Conservation (phyloP, 2,329 filamentous ascomycete genomes). For the Sclerotinia trifoliorum region DNA sequence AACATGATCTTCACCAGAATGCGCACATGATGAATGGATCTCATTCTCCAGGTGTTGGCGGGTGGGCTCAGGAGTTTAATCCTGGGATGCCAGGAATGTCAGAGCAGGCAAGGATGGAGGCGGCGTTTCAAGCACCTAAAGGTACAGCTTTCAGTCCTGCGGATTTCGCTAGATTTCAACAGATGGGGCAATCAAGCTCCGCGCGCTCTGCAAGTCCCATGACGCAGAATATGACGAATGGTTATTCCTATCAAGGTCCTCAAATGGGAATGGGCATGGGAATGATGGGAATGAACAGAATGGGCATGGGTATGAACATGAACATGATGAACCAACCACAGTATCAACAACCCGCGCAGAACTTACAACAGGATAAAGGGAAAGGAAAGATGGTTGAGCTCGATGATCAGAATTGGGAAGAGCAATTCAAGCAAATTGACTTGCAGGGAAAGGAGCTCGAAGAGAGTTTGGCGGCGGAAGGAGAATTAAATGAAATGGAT, state of each 20-base stretch:
- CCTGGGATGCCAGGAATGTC: constrained; percentile 51
- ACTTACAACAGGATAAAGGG: constrained; percentile 59
- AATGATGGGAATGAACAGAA: constrained; percentile 58
- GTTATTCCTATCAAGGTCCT: constrained; percentile 56
- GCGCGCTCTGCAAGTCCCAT: constrained; percentile 60
- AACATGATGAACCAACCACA: constrained; percentile 46
- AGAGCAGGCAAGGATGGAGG: constrained; percentile 66
- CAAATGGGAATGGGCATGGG: constrained; percentile 48
- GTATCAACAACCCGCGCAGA: constrained; percentile 43
- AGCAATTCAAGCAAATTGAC: constrained; percentile 89
- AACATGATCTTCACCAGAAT: constrained; percentile 37
- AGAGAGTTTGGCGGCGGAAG: constrained; percentile 40
- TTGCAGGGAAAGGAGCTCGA: constrained; percentile 53
- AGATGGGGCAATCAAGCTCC: constrained; percentile 57
- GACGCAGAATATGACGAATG: constrained; percentile 46
- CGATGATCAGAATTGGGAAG: constrained; percentile 92
- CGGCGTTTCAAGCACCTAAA: constrained; percentile 60
- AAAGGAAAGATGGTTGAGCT: constrained; percentile 95
- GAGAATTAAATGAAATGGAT: constrained; percentile 86
- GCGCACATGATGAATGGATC: constrained; percentile 33
- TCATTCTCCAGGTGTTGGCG: constrained; percentile 44
- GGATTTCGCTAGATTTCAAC: constrained; percentile 85
- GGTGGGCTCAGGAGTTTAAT: constrained; percentile 65
- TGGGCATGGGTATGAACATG: constrained; percentile 53
- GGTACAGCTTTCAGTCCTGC: constrained; percentile 70